Conservation (phyloP, 1,284 basidiomycete species). For the Cutaneotrichosporon mucoides region DNA sequence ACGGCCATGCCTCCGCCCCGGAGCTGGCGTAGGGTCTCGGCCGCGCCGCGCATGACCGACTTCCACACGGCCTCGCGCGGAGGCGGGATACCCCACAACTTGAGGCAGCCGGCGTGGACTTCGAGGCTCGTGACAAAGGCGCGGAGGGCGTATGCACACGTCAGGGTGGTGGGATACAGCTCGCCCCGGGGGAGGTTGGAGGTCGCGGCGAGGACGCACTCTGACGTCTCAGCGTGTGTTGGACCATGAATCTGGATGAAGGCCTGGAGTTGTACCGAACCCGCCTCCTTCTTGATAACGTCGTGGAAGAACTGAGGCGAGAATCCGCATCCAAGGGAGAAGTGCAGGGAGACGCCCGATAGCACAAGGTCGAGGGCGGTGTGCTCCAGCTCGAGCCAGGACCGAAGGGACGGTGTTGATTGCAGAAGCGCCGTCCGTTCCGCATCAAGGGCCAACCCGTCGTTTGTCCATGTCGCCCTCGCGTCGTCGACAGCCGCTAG, state of each 20-base stretch:
- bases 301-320: conserved; percentile 2
- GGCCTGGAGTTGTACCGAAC: not conserved
- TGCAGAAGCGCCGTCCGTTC: not conserved
- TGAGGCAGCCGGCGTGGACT: conserved; percentile 5
- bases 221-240: not conserved
- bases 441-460: not conserved
- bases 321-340: not conserved
- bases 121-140: conserved; percentile 3
- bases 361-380: conserved; percentile 4
- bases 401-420: not conserved
- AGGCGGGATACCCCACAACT: conserved; percentile 5
- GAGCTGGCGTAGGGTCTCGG: conserved; percentile 7
- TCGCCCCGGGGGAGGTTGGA: conserved; percentile 4
- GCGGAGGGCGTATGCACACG: conserved; percentile 1
- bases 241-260: conserved; percentile 4
- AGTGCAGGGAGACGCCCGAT: conserved; percentile 5
- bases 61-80: conserved; percentile 6
- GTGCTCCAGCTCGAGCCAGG: conserved; percentile 8
- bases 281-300: not conserved
- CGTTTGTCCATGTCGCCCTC: conserved; percentile 1
- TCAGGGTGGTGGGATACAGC: conserved; percentile 7
- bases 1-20: conserved; percentile 27
- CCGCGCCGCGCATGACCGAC: not conserved
- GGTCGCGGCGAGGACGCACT: conserved; percentile 3
- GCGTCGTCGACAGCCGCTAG: not conserved